A percentile compares a stretch with the other conserved stretches of the same genome.
Evolutionary conservation across 2,329 filamentous ascomycete genomes (phyloP).

Genomic region (Fusarium domesticum): DNA sequence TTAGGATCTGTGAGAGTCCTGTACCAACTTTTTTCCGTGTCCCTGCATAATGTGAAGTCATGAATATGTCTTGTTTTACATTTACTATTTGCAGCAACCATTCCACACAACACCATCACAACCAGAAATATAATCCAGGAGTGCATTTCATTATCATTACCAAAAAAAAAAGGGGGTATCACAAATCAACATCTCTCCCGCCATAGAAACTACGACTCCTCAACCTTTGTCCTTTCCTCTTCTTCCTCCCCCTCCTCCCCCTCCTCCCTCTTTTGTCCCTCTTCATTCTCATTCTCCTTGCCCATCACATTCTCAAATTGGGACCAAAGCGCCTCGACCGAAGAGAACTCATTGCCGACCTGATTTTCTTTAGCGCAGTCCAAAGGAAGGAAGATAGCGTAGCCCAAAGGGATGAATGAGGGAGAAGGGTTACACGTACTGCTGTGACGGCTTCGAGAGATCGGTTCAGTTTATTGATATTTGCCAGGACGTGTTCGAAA

Average conservation of each 20-base stretch:
- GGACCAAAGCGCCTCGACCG: constrained; percentile 94
- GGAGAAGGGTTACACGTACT: constrained; percentile 46
- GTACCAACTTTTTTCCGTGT: too few relatives aligned
- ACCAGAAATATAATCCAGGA: background rate
- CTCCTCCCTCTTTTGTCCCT: constrained; percentile 19
- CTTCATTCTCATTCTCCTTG: constrained; percentile 49
- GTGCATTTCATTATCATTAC: background rate
- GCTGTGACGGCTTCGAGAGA: constrained; percentile 88
- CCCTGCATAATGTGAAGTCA: too few relatives aligned
- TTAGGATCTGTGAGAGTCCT: too few relatives aligned
- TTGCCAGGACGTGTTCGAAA: constrained; percentile 89
- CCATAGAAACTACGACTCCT: constrained; percentile 14
- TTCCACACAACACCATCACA: too few relatives aligned
- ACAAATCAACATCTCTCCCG: background rate
- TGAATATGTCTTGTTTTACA: too few relatives aligned
- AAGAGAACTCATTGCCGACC: constrained; percentile 96
- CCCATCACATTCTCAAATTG: constrained; percentile 97
- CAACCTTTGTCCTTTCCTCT: constrained; percentile 13
- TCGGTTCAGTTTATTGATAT: constrained; percentile 93
- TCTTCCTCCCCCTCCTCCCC: constrained; percentile 10
- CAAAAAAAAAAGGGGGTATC: constrained; percentile 15
- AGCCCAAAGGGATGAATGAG: background rate
- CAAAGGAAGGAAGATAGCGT: background rate
- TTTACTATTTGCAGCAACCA: too few relatives aligned
- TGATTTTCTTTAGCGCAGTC: constrained; percentile 34